Conservation (phyloP, 345 rosid species). For the Capsella bursapastoris region DNA sequence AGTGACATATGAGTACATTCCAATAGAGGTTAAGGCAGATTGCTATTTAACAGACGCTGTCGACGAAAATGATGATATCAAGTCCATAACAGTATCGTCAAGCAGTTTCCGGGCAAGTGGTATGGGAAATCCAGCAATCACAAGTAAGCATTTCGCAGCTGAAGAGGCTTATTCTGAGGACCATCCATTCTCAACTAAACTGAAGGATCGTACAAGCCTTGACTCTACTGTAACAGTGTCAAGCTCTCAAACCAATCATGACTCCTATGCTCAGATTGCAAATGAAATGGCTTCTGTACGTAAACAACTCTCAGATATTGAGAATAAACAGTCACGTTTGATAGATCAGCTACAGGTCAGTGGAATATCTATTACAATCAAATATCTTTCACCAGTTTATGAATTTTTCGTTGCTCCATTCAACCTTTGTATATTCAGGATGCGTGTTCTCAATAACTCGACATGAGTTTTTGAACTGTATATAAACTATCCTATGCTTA, state of each 20-base stretch:
- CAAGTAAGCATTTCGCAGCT: conserved; percentile 52
- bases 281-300: conserved; percentile 74
- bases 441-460: not conserved
- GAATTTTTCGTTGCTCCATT: not conserved
- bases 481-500: not conserved
- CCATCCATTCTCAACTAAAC: conserved; percentile 50
- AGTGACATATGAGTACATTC: conserved; percentile 56
- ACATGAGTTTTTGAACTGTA: not conserved
- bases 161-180: conserved; percentile 56
- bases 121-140: conserved; percentile 49
- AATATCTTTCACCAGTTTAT: not conserved
- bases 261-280: conserved; percentile 64
- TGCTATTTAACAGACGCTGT: conserved; percentile 55
- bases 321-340: conserved; percentile 69
- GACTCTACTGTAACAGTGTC: conserved; percentile 77
- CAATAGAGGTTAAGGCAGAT: conserved; percentile 70
- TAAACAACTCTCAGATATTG: conserved; percentile 80
- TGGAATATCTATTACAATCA: conserved; percentile 8
- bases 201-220: conserved; percentile 65
- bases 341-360: conserved; percentile 85
- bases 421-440: conserved; percentile 1
- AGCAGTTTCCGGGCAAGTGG: conserved; percentile 48
- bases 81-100: conserved; percentile 58
- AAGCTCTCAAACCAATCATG: conserved; percentile 52
- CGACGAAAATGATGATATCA: conserved; percentile 55